Conservation (phyloP, 1,139 yeast species). For the Yamadazyma taylorii region DNA sequence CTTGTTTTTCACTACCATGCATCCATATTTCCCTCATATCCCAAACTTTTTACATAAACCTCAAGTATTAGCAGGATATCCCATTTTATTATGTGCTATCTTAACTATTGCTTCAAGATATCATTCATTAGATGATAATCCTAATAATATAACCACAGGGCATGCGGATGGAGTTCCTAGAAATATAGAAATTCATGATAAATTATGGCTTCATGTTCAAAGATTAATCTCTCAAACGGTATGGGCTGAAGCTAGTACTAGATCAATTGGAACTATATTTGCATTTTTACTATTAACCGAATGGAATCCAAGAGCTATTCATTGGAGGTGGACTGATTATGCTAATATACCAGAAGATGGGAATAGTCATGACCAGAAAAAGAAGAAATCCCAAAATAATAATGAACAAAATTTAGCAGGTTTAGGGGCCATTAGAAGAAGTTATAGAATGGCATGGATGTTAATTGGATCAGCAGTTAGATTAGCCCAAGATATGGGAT, state of each 20-base stretch:
- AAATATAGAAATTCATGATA: conserved; percentile 68
- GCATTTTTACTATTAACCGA: conserved; percentile 87
- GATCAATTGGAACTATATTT: conserved; percentile 82
- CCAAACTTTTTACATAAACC: conserved; percentile 73
- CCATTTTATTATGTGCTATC: conserved; percentile 76
- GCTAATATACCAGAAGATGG: conserved; percentile 60
- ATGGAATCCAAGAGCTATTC: conserved; percentile 95
- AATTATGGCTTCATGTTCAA: conserved; percentile 83
- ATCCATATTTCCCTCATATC: conserved; percentile 86
- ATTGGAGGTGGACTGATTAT: conserved; percentile 85
- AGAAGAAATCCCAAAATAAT: conserved; percentile 3
- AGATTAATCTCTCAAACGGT: conserved; percentile 80
- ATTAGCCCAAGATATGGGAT: conserved; percentile 83
- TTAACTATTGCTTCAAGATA: conserved; percentile 79
- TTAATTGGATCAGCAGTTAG: conserved; percentile 84
- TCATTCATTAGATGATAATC: conserved; percentile 51
- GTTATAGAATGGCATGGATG: conserved; percentile 94
- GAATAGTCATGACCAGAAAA: no score
- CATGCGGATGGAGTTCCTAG: conserved; percentile 36
- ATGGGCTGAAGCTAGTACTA: conserved; percentile 91
- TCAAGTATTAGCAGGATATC: conserved; percentile 69
- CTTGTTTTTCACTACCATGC: conserved; percentile 74
- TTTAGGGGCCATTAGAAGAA: conserved; percentile 79
- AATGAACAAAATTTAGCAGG: conserved; percentile 64
- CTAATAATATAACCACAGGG: conserved; percentile 22